Conservation (phyloP, 1,284 basidiomycete genomes). For the Entoloma clypeatum region DNA sequence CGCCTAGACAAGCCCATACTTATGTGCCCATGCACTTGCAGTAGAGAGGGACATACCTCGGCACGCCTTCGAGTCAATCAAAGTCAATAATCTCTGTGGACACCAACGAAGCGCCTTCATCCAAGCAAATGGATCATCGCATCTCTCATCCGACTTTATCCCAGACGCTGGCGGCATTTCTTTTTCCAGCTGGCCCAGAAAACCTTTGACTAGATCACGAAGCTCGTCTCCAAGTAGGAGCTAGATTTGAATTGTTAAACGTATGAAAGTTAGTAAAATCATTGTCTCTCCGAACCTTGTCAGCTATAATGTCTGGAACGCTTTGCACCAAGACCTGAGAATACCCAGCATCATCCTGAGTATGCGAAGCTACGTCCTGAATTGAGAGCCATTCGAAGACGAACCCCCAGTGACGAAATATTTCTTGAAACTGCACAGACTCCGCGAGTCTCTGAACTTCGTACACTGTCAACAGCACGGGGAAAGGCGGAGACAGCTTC, state of each 20-base stretch:
- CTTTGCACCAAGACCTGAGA: slow-evolving; percentile 53
- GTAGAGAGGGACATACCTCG: slow-evolving; percentile 52
- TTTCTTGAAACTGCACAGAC: slow-evolving; percentile 38
- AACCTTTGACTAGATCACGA: slow-evolving; percentile 63
- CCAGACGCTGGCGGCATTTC: slow-evolving; percentile 17
- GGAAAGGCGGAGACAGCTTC: slow-evolving; percentile 46
- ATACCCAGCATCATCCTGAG: slow-evolving; percentile 40
- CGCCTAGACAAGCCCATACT: slow-evolving; percentile 55
- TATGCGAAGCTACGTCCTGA: slow-evolving; percentile 25
- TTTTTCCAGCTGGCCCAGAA: slow-evolving; percentile 44
- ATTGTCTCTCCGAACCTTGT: slow-evolving; percentile 54
- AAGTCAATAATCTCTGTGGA: slow-evolving; percentile 72
- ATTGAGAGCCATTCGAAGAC: slow-evolving; percentile 41
- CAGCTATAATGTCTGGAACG: slow-evolving; percentile 62
- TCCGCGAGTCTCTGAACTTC: slow-evolving; percentile 52
- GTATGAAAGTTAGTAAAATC: slow-evolving; percentile 4
- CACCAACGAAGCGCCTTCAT: slow-evolving; percentile 71
- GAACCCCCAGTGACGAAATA: slow-evolving; percentile 75
- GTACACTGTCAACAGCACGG: slow-evolving; percentile 59
- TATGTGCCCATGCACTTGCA: slow-evolving; percentile 7
- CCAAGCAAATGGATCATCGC: slow-evolving; percentile 46
- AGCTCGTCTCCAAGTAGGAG: slow-evolving; percentile 62
- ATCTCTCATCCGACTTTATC: slow-evolving; percentile 20
- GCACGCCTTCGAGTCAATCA: slow-evolving; percentile 92
- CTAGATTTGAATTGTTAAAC: slow-evolving; percentile 32